Evolutionary conservation across 2,329 filamentous ascomycete genomes (phyloP).

Genomic region (Scedosporium aurantiacum): DNA sequence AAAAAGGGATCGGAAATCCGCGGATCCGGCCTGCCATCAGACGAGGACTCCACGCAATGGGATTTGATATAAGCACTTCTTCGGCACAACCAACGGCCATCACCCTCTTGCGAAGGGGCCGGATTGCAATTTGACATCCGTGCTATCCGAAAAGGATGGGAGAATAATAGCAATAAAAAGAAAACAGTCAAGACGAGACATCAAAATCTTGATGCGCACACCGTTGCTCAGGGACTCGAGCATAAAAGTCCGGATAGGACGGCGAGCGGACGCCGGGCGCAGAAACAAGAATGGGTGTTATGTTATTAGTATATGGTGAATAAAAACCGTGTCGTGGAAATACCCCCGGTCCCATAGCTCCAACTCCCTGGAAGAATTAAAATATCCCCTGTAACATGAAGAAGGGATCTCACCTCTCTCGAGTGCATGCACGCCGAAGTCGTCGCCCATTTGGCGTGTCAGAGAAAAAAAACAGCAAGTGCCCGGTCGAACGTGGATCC

Average conservation of each 20-base stretch:
- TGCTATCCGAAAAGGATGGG: conserved; percentile 43
- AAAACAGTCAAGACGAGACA: background rate
- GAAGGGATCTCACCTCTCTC: background rate
- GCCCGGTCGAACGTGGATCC: background rate
- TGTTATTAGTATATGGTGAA: conserved; percentile 18
- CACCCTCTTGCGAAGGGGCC: conserved; percentile 40
- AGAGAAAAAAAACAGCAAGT: background rate
- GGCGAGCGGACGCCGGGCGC: background rate
- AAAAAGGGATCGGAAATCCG: background rate
- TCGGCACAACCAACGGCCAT: conserved; percentile 94
- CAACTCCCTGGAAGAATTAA: background rate
- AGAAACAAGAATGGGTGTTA: conserved; percentile 17
- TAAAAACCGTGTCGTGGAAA: background rate
- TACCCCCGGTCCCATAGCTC: background rate
- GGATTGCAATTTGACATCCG: conserved; percentile 99
- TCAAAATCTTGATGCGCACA: background rate
- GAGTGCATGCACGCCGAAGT: background rate
- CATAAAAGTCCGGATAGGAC: background rate
- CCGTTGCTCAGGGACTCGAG: background rate
- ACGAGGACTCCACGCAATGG: conserved; percentile 9
- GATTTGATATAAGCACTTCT: conserved; percentile 86
- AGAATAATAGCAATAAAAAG: background rate
- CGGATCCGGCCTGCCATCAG: conserved; percentile 11
- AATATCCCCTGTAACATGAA: background rate
- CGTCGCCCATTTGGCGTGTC: background rate